Base-by-base conservation (phyloP, 306 rosid species). In the Cucurbita ficifolia region DNA sequence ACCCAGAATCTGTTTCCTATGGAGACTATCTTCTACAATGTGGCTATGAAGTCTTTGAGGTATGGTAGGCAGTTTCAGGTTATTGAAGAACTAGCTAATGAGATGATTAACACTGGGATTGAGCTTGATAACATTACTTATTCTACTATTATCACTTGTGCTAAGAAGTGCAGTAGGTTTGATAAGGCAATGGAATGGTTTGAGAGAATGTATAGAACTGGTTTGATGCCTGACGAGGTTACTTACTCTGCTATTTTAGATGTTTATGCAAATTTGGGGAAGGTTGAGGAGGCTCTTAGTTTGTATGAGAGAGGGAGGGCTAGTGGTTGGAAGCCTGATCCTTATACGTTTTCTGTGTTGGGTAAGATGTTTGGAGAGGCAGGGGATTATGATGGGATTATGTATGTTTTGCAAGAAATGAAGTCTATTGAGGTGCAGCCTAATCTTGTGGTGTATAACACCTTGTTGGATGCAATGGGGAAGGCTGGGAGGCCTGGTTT, bases 311-410 rank as follows among this genome's bases (percentile, higher is more conserved):
- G 95, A 77, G 99, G 88, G 43, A 89, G 96, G 56, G 96, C 92
- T n/a, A 88, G 77, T 49, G 97, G 99, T 71, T 95, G 99, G 99
- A 88, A 76, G 77, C 99, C 99, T 22, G 97, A 89, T 48, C 85
- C 86, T 0, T 75, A 86, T 8, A 81, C 99, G 7, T 95, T 89
- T 78, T 83, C 96, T 29, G 96, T 95, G 42, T 62, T 95, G 83
- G 99, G 85, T 52, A 95, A 88, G 91, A 91, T 91, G 96, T 91
- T 95, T 82, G 99, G 99, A 19, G 96, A 89, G 79, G 95, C 96
- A 40, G 97, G 96, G 72, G 96, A 91, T 40, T 89, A 85, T 68
- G 97, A 95, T 80, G 99, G 97, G 8, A 91, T 91, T 53, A 84
- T 89, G 71, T 95, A 85, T 82, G 91, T 95, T 46, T 79, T 95